Conservation (phyloP, 164 flowering plant genomes). For the Pachysandra terminalis region DNA sequence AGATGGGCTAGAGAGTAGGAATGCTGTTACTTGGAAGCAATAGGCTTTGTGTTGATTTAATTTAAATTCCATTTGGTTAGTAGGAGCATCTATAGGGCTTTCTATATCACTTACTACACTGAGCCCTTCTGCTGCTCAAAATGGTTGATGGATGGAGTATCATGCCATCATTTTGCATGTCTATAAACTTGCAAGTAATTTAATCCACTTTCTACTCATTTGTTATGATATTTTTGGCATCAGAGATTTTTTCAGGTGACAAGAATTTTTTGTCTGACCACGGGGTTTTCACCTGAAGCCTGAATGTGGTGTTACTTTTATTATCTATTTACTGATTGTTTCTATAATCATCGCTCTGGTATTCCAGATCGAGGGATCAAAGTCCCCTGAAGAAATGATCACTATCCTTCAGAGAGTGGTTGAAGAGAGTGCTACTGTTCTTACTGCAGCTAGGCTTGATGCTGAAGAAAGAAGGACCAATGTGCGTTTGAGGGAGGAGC, state of each 20-base stretch:
- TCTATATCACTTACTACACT: no score
- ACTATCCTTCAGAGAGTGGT: slow-evolving; percentile 70
- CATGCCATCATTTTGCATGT: not conserved
- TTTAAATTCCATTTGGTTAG: no score
- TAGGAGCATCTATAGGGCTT: no score
- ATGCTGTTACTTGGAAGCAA: no score
- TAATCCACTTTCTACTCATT: not conserved
- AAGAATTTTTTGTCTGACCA: not conserved
- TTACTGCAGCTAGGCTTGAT: slow-evolving; percentile 81
- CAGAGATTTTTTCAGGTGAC: not conserved
- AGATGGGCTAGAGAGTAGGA: no score
- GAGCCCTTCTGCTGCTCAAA: no score
- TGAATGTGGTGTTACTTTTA: not conserved
- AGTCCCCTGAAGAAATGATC: slow-evolving; percentile 78
- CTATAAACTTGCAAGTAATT: not conserved
- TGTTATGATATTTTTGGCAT: not conserved
- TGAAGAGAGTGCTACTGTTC: slow-evolving; percentile 88
- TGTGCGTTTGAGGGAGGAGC: slow-evolving; percentile 88
- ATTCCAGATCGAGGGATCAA: slow-evolving; percentile 85
- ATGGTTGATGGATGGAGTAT: no score
- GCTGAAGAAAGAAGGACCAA: slow-evolving; percentile 93
- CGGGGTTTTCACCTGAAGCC: not conserved
- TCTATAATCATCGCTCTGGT: slow-evolving; percentile 1
- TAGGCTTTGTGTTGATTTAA: no score
- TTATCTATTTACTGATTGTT: not conserved